Evolutionary conservation across 345 rosid species (phyloP).

Genomic region (Theobroma cacao): DNA sequence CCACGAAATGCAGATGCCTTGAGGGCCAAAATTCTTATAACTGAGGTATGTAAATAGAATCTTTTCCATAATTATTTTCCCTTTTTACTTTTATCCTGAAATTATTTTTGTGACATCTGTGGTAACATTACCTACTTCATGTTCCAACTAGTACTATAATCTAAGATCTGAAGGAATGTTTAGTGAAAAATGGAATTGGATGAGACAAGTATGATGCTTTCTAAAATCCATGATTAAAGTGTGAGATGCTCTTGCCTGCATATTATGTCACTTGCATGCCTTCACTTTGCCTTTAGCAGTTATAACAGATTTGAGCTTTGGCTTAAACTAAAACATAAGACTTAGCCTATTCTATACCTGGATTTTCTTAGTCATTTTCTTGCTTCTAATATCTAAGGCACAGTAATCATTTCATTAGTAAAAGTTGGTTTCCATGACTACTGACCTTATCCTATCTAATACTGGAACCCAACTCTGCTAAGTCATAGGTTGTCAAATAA

Average conservation of each 20-base stretch:
- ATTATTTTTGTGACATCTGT: background rate
- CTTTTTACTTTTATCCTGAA: background rate
- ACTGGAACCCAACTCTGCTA: background rate
- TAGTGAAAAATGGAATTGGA: background rate
- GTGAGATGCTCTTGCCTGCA: background rate
- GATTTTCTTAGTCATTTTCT: background rate
- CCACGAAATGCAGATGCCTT: constrained; percentile 94
- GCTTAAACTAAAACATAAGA: background rate
- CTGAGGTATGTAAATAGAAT: constrained; percentile 57
- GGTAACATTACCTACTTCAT: background rate
- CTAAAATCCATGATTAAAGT: background rate
- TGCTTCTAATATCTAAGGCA: background rate
- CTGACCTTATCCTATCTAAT: background rate
- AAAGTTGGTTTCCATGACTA: background rate
- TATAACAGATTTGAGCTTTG: background rate
- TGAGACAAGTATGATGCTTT: background rate
- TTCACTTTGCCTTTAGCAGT: constrained; percentile 2
- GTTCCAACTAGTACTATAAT: background rate
- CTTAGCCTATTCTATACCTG: background rate
- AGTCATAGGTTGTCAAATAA: background rate
- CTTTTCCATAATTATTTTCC: background rate
- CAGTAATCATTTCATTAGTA: background rate
- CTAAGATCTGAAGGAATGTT: background rate
- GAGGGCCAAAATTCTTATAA: constrained; percentile 88
- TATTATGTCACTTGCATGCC: background rate